A percentile compares a stretch with the other conserved stretches of the same genome.
These are phyloP conservation scores for Tinospora cordifolia DNA, from an alignment of 164 flowering plant species.

Conservation along the genomic window DNA sequence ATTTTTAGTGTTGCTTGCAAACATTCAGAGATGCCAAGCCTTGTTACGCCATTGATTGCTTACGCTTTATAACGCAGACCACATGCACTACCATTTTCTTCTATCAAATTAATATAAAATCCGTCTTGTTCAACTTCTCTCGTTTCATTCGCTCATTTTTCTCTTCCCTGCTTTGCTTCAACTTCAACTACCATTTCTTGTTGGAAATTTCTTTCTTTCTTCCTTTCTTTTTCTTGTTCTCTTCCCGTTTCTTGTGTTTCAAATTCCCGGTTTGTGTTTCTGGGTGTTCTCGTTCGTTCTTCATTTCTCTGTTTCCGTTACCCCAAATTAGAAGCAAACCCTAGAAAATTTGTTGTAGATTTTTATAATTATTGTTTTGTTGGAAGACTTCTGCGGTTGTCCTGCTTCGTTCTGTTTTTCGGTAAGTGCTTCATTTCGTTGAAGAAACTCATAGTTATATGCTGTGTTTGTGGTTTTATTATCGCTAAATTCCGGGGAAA, in stretches of 20 bases:
- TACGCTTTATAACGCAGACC: neutral
- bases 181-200: neutral
- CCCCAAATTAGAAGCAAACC: neutral
- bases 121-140: neutral
- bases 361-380: neutral
- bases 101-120: neutral
- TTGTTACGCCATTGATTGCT: neutral
- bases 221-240: neutral
- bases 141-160: neutral
- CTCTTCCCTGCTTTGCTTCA: neutral
- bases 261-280: neutral
- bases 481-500: too few relatives aligned
- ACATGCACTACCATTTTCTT: conserved; percentile 2
- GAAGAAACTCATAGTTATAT: too few relatives aligned
- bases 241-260: neutral
- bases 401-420: neutral
- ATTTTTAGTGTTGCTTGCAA: conserved; percentile 17
- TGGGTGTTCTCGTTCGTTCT: neutral
- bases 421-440: too few relatives aligned
- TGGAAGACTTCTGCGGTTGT: too few relatives aligned
- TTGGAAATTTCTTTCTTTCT: neutral
- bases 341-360: neutral
- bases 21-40: conserved; percentile 29
- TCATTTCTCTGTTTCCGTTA: neutral
- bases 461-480: too few relatives aligned